Percentiles rank a stretch among this genome's conserved stretches.
Conservation (phyloP, 495 filamentous ascomycete genomes). For the Aspergillus ostianus region DNA sequence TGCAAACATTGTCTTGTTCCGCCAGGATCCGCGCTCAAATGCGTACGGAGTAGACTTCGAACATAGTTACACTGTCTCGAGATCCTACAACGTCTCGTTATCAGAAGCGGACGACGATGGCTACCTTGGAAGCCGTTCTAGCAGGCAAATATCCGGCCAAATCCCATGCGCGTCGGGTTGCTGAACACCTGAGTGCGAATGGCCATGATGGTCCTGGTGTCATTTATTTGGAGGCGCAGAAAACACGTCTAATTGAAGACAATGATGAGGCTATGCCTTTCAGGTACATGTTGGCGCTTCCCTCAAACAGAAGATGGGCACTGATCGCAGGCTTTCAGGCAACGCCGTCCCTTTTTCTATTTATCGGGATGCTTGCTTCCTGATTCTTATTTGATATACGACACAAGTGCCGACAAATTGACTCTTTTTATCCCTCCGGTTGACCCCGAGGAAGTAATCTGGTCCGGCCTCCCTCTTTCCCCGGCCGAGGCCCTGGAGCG, state of each 20-base stretch:
- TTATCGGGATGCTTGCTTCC: conserved; percentile 81
- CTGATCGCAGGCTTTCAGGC: conserved; percentile 36
- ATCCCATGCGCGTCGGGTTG: conserved; percentile 78
- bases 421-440: conserved; percentile 93
- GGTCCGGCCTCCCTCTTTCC: conserved; percentile 85
- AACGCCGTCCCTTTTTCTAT: conserved; percentile 94
- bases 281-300: conserved; percentile 47
- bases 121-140: conserved; percentile 46
- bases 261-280: conserved; percentile 77
- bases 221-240: conserved; percentile 86
- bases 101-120: conserved; percentile 23
- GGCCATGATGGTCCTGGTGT: conserved; percentile 32
- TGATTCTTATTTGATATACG: conserved; percentile 80
- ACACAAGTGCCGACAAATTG: conserved; percentile 64
- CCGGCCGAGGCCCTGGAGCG: conserved; percentile 66
- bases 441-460: conserved; percentile 87
- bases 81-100: not conserved
- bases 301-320: not conserved
- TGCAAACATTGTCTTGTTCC: not conserved
- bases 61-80: not conserved
- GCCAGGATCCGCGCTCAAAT: not conserved
- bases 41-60: not conserved
- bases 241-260: conserved; percentile 75
- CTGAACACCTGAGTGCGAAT: conserved; percentile 58
- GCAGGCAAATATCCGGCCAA: conserved; percentile 93